Evolutionary conservation across 257 asterid species (phyloP).

Genomic region (Ajuga chamaepitys): DNA sequence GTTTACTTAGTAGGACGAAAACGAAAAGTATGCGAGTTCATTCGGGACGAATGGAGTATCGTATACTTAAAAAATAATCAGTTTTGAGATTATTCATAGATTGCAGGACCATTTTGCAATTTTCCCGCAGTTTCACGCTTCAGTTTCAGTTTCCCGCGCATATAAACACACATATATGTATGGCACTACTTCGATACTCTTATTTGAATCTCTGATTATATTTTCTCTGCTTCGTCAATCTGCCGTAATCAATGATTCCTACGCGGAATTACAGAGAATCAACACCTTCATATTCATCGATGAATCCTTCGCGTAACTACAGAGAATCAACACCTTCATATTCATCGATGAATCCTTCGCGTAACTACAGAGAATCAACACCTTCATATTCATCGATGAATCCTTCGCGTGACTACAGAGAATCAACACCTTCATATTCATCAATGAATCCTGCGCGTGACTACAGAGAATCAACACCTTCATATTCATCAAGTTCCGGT

Average conservation of each 20-base stretch:
- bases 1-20: too few relatives aligned
- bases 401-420: slow-evolving; percentile 26
- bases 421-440: slow-evolving; percentile 30
- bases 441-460: slow-evolving; percentile 30
- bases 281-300: slow-evolving; percentile 31
- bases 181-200: not conserved
- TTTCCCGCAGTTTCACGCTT: too few relatives aligned
- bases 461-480: slow-evolving; percentile 33
- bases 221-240: not conserved
- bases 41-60: too few relatives aligned
- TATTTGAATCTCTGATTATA: not conserved
- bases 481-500: slow-evolving; percentile 35
- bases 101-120: too few relatives aligned
- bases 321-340: slow-evolving; percentile 36
- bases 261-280: slow-evolving; percentile 30
- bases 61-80: too few relatives aligned
- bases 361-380: slow-evolving; percentile 31
- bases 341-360: slow-evolving; percentile 26
- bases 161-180: not conserved
- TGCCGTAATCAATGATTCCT: slow-evolving; percentile 23
- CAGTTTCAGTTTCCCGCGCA: slow-evolving; percentile 15
- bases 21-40: too few relatives aligned
- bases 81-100: too few relatives aligned
- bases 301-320: slow-evolving; percentile 25
- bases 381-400: slow-evolving; percentile 35